Evolutionary conservation across 805 yeast species (phyloP), one percentile per base, ranked within the genome.

Genomic region (Teunomyces atbi): DNA sequence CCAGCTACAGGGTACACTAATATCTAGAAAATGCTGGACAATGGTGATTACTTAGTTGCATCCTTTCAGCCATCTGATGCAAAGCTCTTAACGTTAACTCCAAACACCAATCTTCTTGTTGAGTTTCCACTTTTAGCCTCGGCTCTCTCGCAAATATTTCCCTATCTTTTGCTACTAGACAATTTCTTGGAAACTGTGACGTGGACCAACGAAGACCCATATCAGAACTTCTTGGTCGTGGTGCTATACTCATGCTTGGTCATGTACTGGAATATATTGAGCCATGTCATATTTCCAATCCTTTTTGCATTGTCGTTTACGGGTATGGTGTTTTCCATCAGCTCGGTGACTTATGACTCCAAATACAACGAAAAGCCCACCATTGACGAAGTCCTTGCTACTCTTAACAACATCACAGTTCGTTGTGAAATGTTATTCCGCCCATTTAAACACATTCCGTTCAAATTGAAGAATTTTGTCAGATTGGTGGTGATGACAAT

Each of bases 131-230:
- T 68, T 5, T 56, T 79, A n/a, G 66, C 78, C 6, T 62, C 77
- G 6, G 74, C 79, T 1, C 63, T 79, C 23, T 67, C 77, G 30
- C 65, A 73, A 35, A 66, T 73, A 26, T 78, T 75, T 49, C 83
- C 84, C 1, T 63, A 73, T 47, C 60, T 79, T 27, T 55, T 76
- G 12, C 53, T 78, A 18, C 56, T 73, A 5, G 82, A 79, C 55
- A 61, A 67, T 35, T 45, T 70, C 5, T 57, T 79, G 13, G 76
- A 76, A 32, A 58, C 76, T 11, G 49, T 78, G 16, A 78, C 83
- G 1, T 79, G 84, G 84, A 78, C 84, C 1, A 77, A 77, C 48
- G 74, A 68, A 4, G 78, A 77, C 45, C 71, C 74, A 7, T 77
- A 74, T 52, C 65, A 65, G 48, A 79, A 78, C 52, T 69, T 77